Conservation (phyloP, 78 protist genomes). For the Capsaspora owczarzaki region DNA sequence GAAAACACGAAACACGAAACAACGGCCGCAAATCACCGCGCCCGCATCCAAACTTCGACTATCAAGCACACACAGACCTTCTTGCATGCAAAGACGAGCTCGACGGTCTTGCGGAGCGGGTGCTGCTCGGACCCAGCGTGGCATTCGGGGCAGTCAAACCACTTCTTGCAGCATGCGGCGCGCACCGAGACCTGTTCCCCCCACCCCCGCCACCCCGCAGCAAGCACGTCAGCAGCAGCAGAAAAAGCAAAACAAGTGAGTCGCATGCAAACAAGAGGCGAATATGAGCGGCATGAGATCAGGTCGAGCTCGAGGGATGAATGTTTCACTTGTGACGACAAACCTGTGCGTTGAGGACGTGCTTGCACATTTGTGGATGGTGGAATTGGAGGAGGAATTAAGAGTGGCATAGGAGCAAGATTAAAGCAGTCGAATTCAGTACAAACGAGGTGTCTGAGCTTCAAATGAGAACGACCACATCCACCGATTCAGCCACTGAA, state of each 20-base stretch:
- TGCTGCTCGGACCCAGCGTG: constrained; percentile 66
- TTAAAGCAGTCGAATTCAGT: too few species aligned
- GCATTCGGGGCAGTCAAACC: constrained; percentile 82
- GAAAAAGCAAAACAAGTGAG: background rate
- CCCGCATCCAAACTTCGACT: too few species aligned
- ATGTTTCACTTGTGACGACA: background rate
- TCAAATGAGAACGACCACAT: too few species aligned
- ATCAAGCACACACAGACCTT: too few species aligned
- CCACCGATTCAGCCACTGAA: too few species aligned
- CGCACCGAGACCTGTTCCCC: constrained; percentile 47
- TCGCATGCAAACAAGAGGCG: background rate
- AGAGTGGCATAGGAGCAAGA: too few species aligned
- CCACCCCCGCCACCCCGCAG: background rate
- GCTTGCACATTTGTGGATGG: constrained; percentile 35
- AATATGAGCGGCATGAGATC: too few species aligned
- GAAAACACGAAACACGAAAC: too few species aligned
- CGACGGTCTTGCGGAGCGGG: constrained; percentile 36
- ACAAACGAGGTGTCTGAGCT: too few species aligned
- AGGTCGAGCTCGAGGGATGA: background rate
- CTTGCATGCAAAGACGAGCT: constrained; percentile 67
- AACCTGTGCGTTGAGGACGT: constrained; percentile 61
- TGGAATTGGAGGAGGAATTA: too few species aligned
- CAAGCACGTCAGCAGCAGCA: background rate
- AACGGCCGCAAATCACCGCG: too few species aligned
- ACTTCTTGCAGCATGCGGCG: constrained; percentile 71